Evolutionary conservation across 2,329 filamentous ascomycete species (phyloP), one percentile per base, ranked within the genome.

Genomic region (Parastagonospora nodorum): DNA sequence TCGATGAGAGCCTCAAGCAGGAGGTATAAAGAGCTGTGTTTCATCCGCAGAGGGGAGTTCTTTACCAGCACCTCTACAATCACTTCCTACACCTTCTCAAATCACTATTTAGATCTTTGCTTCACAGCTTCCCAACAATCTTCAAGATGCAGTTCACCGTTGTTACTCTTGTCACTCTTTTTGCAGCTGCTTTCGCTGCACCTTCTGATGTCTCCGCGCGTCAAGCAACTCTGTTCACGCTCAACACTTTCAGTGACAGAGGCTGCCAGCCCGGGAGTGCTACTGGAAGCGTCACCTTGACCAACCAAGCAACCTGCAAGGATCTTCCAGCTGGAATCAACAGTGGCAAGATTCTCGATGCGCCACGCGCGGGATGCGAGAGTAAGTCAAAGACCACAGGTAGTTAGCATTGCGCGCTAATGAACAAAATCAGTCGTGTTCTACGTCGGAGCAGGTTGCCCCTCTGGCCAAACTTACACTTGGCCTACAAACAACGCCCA

Each of bases 91-190:
- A 40, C 12, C 38, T 8, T 40, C 12, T n/a, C 24, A 8, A 28
- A 24, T 24, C 19, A 5, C 19, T 24, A 24, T 24, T 24, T 24
- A 24, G 19, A 24, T 5, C 19, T 24, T 24, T 24, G 19, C 19
- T 24, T 24, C 19, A 28, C 19, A 14, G 8, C 28, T 42, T 30
- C 15, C 8, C n/a, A 37, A 33, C 15, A 31, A 33, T 14, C 11
- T 31, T 36, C 36, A 47, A 40, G 19, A 47, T 47, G 44, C 41
- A 47, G 44, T 47, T 33, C 44, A 32, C 44, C 15, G 16, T 38
- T 15, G 37, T 9, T 29, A 38, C 37, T 28, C 14, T 47, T 29
- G 14, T 16, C 27, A 24, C 36, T 10, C 29, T 47, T 36, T 33
- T 47, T 15, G 36, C 37, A 4, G 35, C 44, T 41, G 37, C 35